phyloP scores from a whole-genome alignment of 2,329 filamentous ascomycete species.

The Fusarium brachygibbosum region DNA sequence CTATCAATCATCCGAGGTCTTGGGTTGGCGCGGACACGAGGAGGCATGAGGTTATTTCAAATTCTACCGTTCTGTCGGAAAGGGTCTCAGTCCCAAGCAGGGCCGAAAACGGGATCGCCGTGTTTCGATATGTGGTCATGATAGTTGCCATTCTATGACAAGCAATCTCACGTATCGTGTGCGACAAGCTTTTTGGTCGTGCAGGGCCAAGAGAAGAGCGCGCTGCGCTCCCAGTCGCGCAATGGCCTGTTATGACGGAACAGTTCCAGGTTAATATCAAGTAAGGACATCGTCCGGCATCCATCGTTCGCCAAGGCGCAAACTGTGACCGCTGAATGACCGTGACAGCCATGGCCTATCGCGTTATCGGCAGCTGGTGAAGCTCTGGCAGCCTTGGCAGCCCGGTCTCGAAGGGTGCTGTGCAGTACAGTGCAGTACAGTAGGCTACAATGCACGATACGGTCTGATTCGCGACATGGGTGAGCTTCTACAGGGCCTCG shows the following conservation, averaged over 20 bases:
- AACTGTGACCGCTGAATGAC: constrained; percentile 40
- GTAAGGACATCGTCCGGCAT: constrained; percentile 37
- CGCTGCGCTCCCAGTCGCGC: constrained; percentile 21
- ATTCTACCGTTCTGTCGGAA: constrained; percentile 25
- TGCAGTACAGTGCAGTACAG: neutral
- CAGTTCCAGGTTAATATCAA: constrained; percentile 24
- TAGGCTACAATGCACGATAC: constrained; percentile 36
- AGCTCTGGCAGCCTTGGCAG: constrained; percentile 45
- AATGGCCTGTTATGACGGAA: constrained; percentile 45
- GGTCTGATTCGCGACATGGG: constrained; percentile 27
- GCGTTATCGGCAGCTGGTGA: constrained; percentile 50
- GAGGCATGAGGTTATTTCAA: constrained; percentile 36
- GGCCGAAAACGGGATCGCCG: constrained; percentile 33
- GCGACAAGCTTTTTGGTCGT: constrained; percentile 24
- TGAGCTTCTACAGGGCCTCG: constrained; percentile 40
- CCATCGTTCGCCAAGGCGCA: constrained; percentile 29
- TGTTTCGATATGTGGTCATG: constrained; percentile 39
- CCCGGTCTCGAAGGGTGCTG: neutral
- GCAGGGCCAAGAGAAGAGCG: constrained; percentile 8
- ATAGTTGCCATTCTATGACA: constrained; percentile 33
- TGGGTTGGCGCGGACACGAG: constrained; percentile 19
- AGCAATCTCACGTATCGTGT: constrained; percentile 15
- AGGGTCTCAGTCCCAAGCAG: constrained; percentile 27
- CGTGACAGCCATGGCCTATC: constrained; percentile 40
- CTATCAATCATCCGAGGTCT: constrained; percentile 19